These are phyloP conservation scores for Ampelocalamus luodianensis DNA, from an alignment of 176 grass and related monocot species.

Conservation along the genomic window DNA sequence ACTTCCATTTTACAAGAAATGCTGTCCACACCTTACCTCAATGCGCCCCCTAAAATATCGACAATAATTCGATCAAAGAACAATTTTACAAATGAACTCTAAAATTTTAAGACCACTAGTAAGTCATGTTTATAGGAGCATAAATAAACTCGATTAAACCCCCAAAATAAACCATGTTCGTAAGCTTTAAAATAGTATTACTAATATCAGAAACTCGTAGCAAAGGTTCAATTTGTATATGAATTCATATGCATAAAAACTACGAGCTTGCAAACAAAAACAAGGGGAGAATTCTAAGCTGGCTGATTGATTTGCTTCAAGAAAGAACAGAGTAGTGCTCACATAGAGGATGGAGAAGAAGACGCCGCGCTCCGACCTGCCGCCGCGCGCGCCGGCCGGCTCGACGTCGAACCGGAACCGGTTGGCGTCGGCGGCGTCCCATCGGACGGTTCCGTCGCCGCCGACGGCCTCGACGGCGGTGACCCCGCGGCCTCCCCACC, in stretches of 20 bases:
- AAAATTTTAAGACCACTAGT: background rate
- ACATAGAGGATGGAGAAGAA: conserved; percentile 81
- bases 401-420: conserved; percentile 49
- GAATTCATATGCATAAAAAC: background rate
- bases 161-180: background rate
- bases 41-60: conserved; percentile 9
- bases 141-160: background rate
- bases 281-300: background rate
- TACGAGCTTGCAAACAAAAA: background rate
- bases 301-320: background rate
- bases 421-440: conserved; percentile 56
- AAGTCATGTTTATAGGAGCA: background rate
- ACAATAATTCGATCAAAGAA: conserved; percentile 26
- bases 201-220: background rate
- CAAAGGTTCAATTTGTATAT: background rate
- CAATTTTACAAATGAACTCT: background rate
- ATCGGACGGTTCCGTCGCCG: conserved; percentile 46
- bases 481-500: conserved; percentile 53
- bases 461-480: conserved; percentile 52
- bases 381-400: background rate
- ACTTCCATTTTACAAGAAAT: conserved; percentile 23
- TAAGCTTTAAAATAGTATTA: background rate
- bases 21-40: conserved; percentile 16
- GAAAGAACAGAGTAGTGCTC: conserved; percentile 28
- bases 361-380: conserved; percentile 44